Percentiles rank a stretch among this genome's conserved stretches.
Evolutionary conservation across 306 rosid genomes (phyloP).

Genomic region (Betula pendula): DNA sequence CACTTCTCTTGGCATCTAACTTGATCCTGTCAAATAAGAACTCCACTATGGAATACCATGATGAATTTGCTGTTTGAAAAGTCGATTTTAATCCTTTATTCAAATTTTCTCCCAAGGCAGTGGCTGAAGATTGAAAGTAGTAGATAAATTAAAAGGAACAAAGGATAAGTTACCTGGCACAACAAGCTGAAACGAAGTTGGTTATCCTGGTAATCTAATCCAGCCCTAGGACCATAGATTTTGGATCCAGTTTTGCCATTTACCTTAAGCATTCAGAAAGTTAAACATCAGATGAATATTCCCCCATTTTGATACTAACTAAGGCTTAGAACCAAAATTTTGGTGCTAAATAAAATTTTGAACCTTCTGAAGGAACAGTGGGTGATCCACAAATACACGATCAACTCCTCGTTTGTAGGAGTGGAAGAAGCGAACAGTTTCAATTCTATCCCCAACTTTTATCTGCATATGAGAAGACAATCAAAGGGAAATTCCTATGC

Average conservation of each 20-base stretch:
- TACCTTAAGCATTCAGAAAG: conserved; percentile 45
- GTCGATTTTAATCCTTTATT: not conserved
- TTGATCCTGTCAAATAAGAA: not conserved
- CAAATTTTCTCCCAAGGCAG: not conserved
- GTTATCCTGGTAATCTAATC: conserved; percentile 69
- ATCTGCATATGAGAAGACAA: conserved; percentile 30
- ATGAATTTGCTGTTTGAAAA: not conserved
- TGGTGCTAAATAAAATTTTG: conserved; percentile 7
- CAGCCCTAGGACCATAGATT: conserved; percentile 63
- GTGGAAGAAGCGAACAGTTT: conserved; percentile 72
- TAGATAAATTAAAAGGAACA: conserved; percentile 7
- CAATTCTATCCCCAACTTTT: conserved; percentile 50
- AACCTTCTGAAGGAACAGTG: conserved; percentile 69
- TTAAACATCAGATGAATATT: conserved; percentile 2
- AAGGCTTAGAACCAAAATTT: not conserved
- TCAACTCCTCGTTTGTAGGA: conserved; percentile 83
- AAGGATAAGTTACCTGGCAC: conserved; percentile 52
- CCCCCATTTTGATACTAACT: not conserved
- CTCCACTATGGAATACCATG: not conserved
- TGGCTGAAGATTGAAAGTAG: not conserved
- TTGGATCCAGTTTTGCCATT: conserved; percentile 79
- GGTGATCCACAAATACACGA: conserved; percentile 79
- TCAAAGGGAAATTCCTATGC: not conserved
- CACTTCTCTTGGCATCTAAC: not conserved
- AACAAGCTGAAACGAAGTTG: conserved; percentile 71